Conservation (phyloP, 1,284 basidiomycete species). For the Puccinia sorghi region DNA sequence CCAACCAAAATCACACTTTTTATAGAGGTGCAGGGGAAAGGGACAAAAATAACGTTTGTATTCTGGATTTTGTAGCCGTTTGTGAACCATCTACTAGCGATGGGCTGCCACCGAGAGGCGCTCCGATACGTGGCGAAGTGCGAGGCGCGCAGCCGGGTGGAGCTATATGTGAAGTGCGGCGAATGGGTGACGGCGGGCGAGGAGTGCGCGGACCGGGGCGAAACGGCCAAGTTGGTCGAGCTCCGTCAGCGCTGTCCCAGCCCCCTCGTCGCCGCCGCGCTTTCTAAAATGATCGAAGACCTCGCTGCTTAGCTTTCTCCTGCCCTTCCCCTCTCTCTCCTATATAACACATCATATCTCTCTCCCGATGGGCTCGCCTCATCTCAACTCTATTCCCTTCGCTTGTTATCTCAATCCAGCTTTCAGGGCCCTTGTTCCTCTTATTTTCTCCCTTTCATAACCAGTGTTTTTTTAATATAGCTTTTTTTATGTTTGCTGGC, state of each 20-base stretch:
- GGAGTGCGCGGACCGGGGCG: slow-evolving; percentile 80
- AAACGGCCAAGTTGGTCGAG: slow-evolving; percentile 68
- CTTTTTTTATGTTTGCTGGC: too few relatives aligned
- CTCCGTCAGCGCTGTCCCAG: slow-evolving; percentile 42
- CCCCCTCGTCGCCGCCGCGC: slow-evolving; percentile 16
- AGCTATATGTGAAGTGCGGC: slow-evolving; percentile 80
- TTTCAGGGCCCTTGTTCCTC: too few relatives aligned
- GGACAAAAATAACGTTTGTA: too few relatives aligned
- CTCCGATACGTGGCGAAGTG: slow-evolving; percentile 74
- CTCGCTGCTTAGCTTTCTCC: slow-evolving; percentile 16
- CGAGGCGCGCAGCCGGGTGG: slow-evolving; percentile 75
- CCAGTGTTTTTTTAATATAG: too few relatives aligned
- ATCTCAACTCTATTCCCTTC: too few relatives aligned
- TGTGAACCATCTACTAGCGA: slow-evolving; percentile 74
- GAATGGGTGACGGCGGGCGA: slow-evolving; percentile 84
- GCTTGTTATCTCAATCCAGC: too few relatives aligned
- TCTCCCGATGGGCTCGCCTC: too few relatives aligned
- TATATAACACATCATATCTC: neutral
- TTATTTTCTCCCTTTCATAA: too few relatives aligned
- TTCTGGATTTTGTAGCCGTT: slow-evolving; percentile 63
- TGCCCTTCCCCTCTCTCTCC: neutral
- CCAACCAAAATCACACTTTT: too few relatives aligned
- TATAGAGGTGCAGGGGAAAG: too few relatives aligned
- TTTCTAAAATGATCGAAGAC: slow-evolving; percentile 42
- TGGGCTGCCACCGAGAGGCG: slow-evolving; percentile 73